phyloP scores from a whole-genome alignment of 306 rosid species.

The Phaseolus lunatus region DNA sequence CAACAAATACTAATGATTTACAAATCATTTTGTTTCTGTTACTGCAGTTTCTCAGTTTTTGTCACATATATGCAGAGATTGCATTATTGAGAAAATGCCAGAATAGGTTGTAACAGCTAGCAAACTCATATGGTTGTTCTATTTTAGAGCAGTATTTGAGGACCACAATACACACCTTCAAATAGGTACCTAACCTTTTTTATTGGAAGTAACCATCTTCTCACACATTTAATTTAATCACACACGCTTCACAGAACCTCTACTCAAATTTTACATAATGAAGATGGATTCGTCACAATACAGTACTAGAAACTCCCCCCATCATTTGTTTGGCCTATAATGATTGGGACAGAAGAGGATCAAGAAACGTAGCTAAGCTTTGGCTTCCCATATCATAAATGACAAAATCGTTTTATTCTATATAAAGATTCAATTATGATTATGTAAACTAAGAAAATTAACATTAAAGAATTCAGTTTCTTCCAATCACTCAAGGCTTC shows the following conservation, averaged over 20 bases:
- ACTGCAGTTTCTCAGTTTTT: slow-evolving; percentile 23
- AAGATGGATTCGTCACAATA: too few relatives aligned
- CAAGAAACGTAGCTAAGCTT: slow-evolving; percentile 11
- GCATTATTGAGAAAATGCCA: slow-evolving; percentile 81
- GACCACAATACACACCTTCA: not conserved
- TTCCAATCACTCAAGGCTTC: not conserved
- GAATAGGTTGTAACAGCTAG: slow-evolving; percentile 69
- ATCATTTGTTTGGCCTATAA: too few relatives aligned
- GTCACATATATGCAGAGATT: slow-evolving; percentile 54
- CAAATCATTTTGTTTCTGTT: slow-evolving; percentile 17
- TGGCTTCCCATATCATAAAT: not conserved
- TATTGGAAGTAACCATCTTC: not conserved
- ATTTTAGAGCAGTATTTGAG: not conserved
- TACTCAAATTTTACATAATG: not conserved
- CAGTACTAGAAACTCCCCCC: too few relatives aligned
- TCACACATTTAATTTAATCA: not conserved
- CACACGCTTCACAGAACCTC: not conserved
- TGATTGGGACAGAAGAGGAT: too few relatives aligned
- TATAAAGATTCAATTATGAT: too few relatives aligned
- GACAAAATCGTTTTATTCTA: not conserved
- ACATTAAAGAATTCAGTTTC: not conserved
- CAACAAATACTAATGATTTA: slow-evolving; percentile 18
- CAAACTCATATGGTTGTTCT: slow-evolving; percentile 58
- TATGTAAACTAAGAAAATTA: too few relatives aligned
- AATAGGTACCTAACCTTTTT: not conserved